phyloP scores from a whole-genome alignment of 2,329 filamentous ascomycete genomes.

The Epichloe uncinata region DNA sequence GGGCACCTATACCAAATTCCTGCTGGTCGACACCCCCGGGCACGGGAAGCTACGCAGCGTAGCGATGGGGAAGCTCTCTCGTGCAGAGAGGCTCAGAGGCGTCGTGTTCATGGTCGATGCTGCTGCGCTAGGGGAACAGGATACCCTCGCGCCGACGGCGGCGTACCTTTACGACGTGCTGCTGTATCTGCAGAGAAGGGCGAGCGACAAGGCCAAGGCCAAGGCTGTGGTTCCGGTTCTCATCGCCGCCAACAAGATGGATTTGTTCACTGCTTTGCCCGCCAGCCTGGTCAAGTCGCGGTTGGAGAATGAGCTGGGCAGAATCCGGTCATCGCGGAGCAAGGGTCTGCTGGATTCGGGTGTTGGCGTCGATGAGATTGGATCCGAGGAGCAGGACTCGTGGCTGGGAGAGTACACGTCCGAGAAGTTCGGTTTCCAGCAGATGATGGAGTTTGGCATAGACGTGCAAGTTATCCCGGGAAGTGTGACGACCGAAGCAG shows the following conservation, averaged over 20 bases:
- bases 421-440: conserved; percentile 62
- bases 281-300: conserved; percentile 58
- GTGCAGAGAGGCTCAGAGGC: conserved; percentile 44
- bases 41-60: conserved; percentile 82
- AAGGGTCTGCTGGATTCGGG: conserved; percentile 76
- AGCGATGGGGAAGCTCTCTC: conserved; percentile 40
- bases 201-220: conserved; percentile 27
- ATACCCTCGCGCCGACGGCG: conserved; percentile 57
- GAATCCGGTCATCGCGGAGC: conserved; percentile 61
- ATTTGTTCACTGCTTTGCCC: conserved; percentile 86
- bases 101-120: conserved; percentile 87
- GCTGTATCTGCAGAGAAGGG: conserved; percentile 65
- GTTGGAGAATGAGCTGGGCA: conserved; percentile 69
- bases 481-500: conserved; percentile 50
- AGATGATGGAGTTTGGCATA: conserved; percentile 74
- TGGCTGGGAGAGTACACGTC: conserved; percentile 75
- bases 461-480: conserved; percentile 67
- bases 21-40: conserved; percentile 74
- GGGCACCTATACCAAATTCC: conserved; percentile 52
- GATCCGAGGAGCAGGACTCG: conserved; percentile 60
- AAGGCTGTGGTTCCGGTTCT: conserved; percentile 52
- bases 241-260: conserved; percentile 87
- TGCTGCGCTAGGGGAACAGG: conserved; percentile 46
- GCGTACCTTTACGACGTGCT: conserved; percentile 82
- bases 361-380: conserved; percentile 48